Evolutionary conservation across 2,329 filamentous ascomycete genomes (phyloP).

Genomic region (Boeremia exigua): DNA sequence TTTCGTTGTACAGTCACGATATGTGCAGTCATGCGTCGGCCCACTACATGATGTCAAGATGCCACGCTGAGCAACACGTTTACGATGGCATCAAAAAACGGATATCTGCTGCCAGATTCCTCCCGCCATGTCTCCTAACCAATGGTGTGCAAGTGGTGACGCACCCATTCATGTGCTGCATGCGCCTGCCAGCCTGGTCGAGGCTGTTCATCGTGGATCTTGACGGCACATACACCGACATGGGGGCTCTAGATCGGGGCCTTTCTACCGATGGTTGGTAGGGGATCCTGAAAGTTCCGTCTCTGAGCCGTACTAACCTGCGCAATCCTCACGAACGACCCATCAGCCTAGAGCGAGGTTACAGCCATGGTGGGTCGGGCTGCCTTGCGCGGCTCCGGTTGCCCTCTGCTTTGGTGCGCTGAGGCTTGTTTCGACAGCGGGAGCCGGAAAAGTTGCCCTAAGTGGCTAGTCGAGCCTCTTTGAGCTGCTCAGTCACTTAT

Average conservation of each 20-base stretch:
- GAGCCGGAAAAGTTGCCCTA: slow-evolving; percentile 1
- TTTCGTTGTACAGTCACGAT: too few relatives aligned
- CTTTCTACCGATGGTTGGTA: background rate
- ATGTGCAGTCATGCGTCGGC: background rate
- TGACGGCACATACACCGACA: background rate
- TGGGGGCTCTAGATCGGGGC: slow-evolving; percentile 6
- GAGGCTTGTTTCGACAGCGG: slow-evolving; percentile 9
- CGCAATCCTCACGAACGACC: background rate
- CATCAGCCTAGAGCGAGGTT: slow-evolving; percentile 4
- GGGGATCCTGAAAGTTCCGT: background rate
- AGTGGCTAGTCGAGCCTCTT: background rate
- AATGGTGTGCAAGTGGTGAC: slow-evolving; percentile 1
- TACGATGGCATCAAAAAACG: background rate
- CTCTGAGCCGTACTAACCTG: slow-evolving; percentile 1
- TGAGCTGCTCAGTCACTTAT: background rate
- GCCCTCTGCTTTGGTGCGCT: slow-evolving; percentile 5
- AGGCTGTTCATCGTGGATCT: slow-evolving; percentile 3
- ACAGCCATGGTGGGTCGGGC: slow-evolving; percentile 5
- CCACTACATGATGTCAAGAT: slow-evolving; percentile 2
- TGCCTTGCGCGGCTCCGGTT: slow-evolving; percentile 4
- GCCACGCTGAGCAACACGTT: background rate
- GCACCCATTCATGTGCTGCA: background rate
- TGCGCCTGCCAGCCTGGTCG: background rate
- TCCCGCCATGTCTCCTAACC: background rate
- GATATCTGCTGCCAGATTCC: background rate